Percentiles rank a stretch among this genome's conserved stretches.
Conservation (phyloP, 1,139 yeast species). For the Suhomyces kunorum region DNA sequence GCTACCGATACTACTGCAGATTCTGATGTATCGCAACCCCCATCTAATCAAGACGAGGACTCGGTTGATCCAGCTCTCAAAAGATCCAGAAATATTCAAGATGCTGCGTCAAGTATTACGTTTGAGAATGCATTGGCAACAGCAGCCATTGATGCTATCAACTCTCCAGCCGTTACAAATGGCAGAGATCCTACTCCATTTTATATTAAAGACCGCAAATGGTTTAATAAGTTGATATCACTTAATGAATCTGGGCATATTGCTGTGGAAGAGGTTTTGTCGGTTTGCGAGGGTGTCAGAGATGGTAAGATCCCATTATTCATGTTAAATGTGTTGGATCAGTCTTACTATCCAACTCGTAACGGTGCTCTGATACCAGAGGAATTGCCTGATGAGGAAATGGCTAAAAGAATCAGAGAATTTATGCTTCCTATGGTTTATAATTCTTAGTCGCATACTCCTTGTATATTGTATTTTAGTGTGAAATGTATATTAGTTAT, state of each 20-base stretch:
- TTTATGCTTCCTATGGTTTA: slow-evolving; percentile 43
- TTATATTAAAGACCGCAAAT: slow-evolving; percentile 42
- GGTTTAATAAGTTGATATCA: slow-evolving; percentile 39
- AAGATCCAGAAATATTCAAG: slow-evolving; percentile 22
- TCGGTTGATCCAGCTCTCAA: slow-evolving; percentile 35
- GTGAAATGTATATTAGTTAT: not conserved
- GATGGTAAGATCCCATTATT: slow-evolving; percentile 44
- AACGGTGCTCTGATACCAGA: slow-evolving; percentile 22
- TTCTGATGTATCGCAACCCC: slow-evolving; percentile 9
- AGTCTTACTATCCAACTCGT: slow-evolving; percentile 31
- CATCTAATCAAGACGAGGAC: slow-evolving; percentile 23
- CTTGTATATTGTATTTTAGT: not conserved
- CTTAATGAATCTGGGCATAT: slow-evolving; percentile 34
- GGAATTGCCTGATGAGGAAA: slow-evolving; percentile 34
- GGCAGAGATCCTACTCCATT: slow-evolving; percentile 28
- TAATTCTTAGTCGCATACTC: slow-evolving; percentile 15
- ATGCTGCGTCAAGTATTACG: slow-evolving; percentile 20
- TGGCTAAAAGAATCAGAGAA: slow-evolving; percentile 36
- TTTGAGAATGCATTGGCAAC: slow-evolving; percentile 35
- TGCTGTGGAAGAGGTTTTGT: slow-evolving; percentile 35
- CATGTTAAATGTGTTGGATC: slow-evolving; percentile 43
- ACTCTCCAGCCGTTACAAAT: slow-evolving; percentile 32
- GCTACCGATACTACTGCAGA: slow-evolving; percentile 13
- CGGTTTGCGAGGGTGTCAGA: slow-evolving; percentile 41
- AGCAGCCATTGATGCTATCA: slow-evolving; percentile 40